These are phyloP conservation scores for Tetragonia tetragonoides DNA, from an alignment of 148 eudicot species.

Conservation along the genomic window DNA sequence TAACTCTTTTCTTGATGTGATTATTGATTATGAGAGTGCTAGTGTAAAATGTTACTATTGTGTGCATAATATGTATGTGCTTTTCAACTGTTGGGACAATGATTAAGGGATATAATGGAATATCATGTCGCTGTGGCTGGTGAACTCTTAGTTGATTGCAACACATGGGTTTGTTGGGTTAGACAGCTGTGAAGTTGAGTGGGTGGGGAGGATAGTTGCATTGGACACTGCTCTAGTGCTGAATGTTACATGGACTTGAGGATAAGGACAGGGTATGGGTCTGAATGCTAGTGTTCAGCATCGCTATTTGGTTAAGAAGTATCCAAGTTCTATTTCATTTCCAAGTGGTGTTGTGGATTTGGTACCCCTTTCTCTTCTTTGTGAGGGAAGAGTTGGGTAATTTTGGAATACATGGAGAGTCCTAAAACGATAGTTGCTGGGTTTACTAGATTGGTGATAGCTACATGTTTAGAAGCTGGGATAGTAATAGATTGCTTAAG, in stretches of 20 bases:
- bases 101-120: background rate
- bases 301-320: background rate
- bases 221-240: background rate
- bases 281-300: background rate
- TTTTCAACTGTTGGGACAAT: background rate
- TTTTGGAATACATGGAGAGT: background rate
- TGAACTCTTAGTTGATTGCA: background rate
- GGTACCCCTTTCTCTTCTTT: no score
- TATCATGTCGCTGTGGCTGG: background rate
- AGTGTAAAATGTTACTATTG: background rate
- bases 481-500: background rate
- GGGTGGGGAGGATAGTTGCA: background rate
- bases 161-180: background rate
- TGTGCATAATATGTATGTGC: background rate
- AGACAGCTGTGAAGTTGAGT: background rate
- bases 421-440: background rate
- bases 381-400: no score
- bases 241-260: background rate
- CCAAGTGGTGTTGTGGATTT: background rate
- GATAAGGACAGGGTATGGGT: background rate
- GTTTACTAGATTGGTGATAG: background rate
- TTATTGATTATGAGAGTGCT: background rate
- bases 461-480: background rate
- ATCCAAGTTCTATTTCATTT: background rate
- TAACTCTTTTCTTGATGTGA: background rate